Base-by-base conservation (phyloP, 2,329 filamentous ascomycete species). In the Davidsoniella eucalypti region DNA sequence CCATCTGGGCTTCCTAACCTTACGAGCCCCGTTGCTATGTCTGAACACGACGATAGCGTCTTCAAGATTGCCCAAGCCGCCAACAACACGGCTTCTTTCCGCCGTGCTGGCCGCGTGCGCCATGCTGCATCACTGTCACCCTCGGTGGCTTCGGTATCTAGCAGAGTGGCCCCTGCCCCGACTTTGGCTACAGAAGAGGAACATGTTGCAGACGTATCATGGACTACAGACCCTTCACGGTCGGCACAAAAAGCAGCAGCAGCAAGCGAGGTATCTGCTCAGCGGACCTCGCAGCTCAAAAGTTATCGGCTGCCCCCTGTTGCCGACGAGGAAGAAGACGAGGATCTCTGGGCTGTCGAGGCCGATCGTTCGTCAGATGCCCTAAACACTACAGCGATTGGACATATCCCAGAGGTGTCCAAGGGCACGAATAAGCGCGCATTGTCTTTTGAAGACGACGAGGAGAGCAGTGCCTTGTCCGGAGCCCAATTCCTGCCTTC, bases 301-400 rank as follows among this genome's bases (percentile, higher is more conserved):
- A 33, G 29, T 33, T 33, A 9, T 9, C 29, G 29, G 7, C 29
- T 33, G 2, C 8, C 29, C 8, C 29, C 23, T n/a, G 47, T 50
- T 4, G 53, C 55, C 8, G 54, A 50, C 14, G 47, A 51, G 6
- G 55, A 56, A 6, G 52, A 51, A 14, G 52, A 49, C 9, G 64
- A 63, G 2, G 69, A 78, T 55, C 66, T 79, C 9, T 79, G 75
- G 74, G 74, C 72, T 29, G 57, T 76, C 21, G 75, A 78, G 57
- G 75, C 74, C 9, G 65, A 69, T 49, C 68, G 74, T 10, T 62
- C 65, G 5, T 65, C 66, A 1, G 68, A 70, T 8, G 59, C 55
- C 4, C 56, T 33, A 9, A 33, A 33, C 12, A 4, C 8, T 33
- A 33, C 29, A 33, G 29, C 29, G 12, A 12, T 33, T 33, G 29